These are phyloP conservation scores for Theobroma cacao DNA, from an alignment of 345 rosid genomes.

Conservation along the genomic window DNA sequence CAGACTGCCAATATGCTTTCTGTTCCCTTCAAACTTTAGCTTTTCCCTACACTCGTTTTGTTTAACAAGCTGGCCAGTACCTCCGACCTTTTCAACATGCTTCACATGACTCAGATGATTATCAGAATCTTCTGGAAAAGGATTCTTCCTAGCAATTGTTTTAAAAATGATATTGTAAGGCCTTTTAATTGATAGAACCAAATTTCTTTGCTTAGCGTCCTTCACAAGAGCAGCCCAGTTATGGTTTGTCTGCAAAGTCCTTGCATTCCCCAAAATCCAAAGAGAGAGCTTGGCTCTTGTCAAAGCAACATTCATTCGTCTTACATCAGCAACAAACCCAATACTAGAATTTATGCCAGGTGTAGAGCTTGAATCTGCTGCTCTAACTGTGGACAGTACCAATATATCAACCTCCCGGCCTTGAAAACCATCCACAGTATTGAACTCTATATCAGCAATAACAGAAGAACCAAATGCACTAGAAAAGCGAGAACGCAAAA, in stretches of 20 bases:
- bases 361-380: slow-evolving; percentile 41
- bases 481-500: slow-evolving; percentile 72
- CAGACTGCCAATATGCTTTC: slow-evolving; percentile 12
- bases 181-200: slow-evolving; percentile 51
- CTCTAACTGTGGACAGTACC: slow-evolving; percentile 92
- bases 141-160: slow-evolving; percentile 22
- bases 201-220: slow-evolving; percentile 79
- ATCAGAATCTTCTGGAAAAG: slow-evolving; percentile 22
- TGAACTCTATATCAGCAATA: slow-evolving; percentile 78
- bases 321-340: slow-evolving; percentile 91
- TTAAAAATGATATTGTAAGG: slow-evolving; percentile 55
- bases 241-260: slow-evolving; percentile 63
- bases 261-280: slow-evolving; percentile 89
- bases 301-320: slow-evolving; percentile 96
- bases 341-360: slow-evolving; percentile 49
- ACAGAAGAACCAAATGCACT: slow-evolving; percentile 73
- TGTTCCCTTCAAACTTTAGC: slow-evolving; percentile 18
- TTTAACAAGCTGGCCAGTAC: slow-evolving; percentile 22
- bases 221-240: slow-evolving; percentile 88
- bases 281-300: slow-evolving; percentile 92
- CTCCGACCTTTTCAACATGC: slow-evolving; percentile 23
- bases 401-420: slow-evolving; percentile 92
- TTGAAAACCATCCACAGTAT: slow-evolving; percentile 97
- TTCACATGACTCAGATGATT: slow-evolving; percentile 21
- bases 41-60: slow-evolving; percentile 29